Conservation (phyloP, 2,329 filamentous ascomycete genomes). For the Fusarium falciforme region DNA sequence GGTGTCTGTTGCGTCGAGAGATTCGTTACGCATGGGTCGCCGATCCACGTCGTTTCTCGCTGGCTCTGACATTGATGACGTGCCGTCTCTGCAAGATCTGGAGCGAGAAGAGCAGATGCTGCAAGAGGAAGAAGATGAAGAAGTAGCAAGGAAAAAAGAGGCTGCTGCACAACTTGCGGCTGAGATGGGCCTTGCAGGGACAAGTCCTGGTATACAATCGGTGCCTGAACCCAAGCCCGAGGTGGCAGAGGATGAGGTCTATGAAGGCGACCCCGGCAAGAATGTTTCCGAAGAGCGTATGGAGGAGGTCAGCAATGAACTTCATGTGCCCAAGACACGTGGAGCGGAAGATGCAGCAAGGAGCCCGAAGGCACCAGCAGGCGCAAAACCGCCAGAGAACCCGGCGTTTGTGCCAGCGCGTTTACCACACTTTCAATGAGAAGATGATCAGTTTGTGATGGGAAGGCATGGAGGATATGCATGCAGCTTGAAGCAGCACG, state of each 20-base stretch:
- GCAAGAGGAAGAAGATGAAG: conserved; percentile 63
- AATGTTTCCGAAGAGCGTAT: conserved; percentile 18
- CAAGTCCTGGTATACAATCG: conserved; percentile 15
- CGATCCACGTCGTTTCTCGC: conserved; percentile 45
- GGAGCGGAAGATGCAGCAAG: conserved; percentile 45
- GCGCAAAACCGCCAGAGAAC: conserved; percentile 23
- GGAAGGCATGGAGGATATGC: neutral
- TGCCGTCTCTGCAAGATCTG: conserved; percentile 63
- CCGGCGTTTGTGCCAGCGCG: conserved; percentile 67
- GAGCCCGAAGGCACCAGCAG: conserved; percentile 1
- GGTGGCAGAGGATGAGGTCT: conserved; percentile 49
- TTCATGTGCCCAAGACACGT: neutral
- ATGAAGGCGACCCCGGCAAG: conserved; percentile 28
- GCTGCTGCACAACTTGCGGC: conserved; percentile 64
- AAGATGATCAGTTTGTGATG: neutral
- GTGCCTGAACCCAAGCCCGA: conserved; percentile 41
- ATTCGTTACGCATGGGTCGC: conserved; percentile 44
- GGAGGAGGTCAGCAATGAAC: conserved; percentile 12
- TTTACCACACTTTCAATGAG: conserved; percentile 65
- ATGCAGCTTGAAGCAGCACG: neutral
- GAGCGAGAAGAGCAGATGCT: conserved; percentile 64
- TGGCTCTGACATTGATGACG: conserved; percentile 52
- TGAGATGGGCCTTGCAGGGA: conserved; percentile 58
- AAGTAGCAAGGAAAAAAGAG: conserved; percentile 63
- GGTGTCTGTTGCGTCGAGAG: conserved; percentile 54